A percentile compares a stretch with the other conserved stretches of the same genome.
These are phyloP conservation scores for Aspergillus carbonarius DNA, from an alignment of 2,329 filamentous ascomycete genomes.

Conservation along the genomic window DNA sequence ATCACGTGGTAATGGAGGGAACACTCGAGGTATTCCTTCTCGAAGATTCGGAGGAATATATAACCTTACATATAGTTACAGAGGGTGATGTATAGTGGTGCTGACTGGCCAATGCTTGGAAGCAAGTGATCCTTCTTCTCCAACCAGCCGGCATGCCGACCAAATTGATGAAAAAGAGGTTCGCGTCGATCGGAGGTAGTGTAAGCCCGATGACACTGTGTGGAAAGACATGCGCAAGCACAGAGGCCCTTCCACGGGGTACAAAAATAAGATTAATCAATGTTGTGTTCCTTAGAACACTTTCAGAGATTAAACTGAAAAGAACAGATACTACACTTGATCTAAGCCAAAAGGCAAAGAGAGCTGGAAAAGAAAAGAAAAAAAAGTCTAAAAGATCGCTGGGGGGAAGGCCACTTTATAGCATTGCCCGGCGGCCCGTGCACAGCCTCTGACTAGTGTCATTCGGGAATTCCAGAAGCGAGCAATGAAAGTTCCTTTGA, in stretches of 20 bases:
- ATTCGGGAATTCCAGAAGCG: slow-evolving; percentile 12
- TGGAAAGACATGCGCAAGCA: slow-evolving; percentile 66
- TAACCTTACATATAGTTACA: neutral
- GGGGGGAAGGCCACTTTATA: slow-evolving; percentile 32
- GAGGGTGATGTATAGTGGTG: too few species aligned
- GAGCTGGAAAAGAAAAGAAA: slow-evolving; percentile 50
- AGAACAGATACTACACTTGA: slow-evolving; percentile 97
- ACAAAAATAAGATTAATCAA: slow-evolving; percentile 84
- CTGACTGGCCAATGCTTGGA: too few species aligned
- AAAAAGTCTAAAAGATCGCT: slow-evolving; percentile 32
- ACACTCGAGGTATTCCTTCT: neutral
- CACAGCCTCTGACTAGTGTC: slow-evolving; percentile 21
- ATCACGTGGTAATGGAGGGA: neutral
- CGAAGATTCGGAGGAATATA: neutral
- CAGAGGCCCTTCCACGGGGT: slow-evolving; percentile 58
- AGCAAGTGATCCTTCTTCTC: slow-evolving; percentile 57
- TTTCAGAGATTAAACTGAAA: slow-evolving; percentile 97
- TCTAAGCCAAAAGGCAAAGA: slow-evolving; percentile 68
- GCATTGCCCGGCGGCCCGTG: slow-evolving; percentile 13
- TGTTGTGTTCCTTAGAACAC: slow-evolving; percentile 68
- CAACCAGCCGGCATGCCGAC: slow-evolving; percentile 55
- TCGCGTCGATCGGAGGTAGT: slow-evolving; percentile 74
- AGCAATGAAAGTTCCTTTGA: neutral
- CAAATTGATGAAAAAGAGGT: slow-evolving; percentile 60
- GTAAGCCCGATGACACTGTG: slow-evolving; percentile 76